phyloP scores from a whole-genome alignment of 192 early-diverging fungal genomes.

The Coemansia sp. region DNA sequence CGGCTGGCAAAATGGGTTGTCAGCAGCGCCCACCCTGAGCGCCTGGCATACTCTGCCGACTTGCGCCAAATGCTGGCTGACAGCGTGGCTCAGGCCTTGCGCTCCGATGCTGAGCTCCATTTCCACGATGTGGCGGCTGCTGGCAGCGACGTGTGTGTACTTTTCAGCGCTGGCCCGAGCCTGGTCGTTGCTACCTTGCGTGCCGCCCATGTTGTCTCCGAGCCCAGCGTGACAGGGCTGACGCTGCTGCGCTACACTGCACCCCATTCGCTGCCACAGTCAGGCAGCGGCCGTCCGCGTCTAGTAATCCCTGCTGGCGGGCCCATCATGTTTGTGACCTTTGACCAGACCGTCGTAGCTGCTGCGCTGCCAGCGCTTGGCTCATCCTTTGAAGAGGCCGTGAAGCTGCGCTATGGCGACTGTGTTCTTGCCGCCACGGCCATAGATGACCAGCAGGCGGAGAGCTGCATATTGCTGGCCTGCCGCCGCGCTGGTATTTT shows the following conservation, averaged over 20 bases:
- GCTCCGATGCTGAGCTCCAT: slow-evolving; percentile 8
- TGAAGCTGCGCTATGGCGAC: slow-evolving; percentile 29
- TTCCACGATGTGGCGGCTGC: slow-evolving; percentile 32
- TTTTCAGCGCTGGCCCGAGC: slow-evolving; percentile 6
- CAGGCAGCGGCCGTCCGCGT: slow-evolving; percentile 6
- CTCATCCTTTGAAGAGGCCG: slow-evolving; percentile 23
- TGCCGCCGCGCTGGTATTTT: slow-evolving; percentile 38
- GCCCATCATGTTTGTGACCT: slow-evolving; percentile 24
- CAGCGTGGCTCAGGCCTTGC: slow-evolving; percentile 4
- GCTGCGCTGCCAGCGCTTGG: slow-evolving; percentile 8
- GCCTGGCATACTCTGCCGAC: slow-evolving; percentile 25
- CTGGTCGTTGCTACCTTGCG: slow-evolving; percentile 22
- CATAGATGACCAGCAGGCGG: slow-evolving; percentile 6
- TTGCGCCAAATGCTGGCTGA: slow-evolving; percentile 5
- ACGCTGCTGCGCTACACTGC: slow-evolving; percentile 14
- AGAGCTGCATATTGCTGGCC: slow-evolving; percentile 22
- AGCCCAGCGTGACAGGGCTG: slow-evolving; percentile 23
- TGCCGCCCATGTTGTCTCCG: slow-evolving; percentile 13
- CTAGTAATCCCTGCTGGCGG: slow-evolving; percentile 35
- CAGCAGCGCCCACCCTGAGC: slow-evolving; percentile 28
- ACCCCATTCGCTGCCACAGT: slow-evolving; percentile 2
- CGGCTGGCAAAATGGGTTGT: slow-evolving; percentile 47
- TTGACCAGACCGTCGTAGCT: slow-evolving; percentile 10
- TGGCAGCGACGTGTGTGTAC: slow-evolving; percentile 27
- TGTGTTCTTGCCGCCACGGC: slow-evolving; percentile 19